Conservation (phyloP, 2,329 filamentous ascomycete species). For the Neocucurbitaria cava region DNA sequence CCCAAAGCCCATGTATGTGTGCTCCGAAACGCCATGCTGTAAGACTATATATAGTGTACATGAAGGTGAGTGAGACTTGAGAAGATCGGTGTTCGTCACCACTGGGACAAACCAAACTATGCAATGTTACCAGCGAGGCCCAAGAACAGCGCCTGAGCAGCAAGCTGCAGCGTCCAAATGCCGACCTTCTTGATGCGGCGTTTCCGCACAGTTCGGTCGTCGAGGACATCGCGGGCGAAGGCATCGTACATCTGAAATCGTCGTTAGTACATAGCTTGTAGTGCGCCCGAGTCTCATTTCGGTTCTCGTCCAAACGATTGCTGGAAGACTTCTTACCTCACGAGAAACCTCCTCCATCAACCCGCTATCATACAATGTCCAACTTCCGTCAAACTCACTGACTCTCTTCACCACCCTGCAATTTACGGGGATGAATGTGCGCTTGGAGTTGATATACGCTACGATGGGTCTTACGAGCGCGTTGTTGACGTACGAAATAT, state of each 20-base stretch:
- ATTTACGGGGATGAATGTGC: constrained; percentile 92
- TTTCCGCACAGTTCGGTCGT: constrained; percentile 86
- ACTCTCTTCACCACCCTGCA: constrained; percentile 92
- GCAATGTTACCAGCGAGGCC: constrained; percentile 86
- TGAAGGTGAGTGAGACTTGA: constrained; percentile 21
- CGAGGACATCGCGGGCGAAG: constrained; percentile 88
- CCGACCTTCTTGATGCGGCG: constrained; percentile 93
- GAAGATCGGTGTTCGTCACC: constrained; percentile 1
- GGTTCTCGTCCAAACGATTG: too few relatives aligned
- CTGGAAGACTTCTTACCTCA: too few relatives aligned
- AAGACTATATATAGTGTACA: constrained; percentile 14
- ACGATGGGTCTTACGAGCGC: constrained; percentile 94
- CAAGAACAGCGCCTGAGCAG: constrained; percentile 92
- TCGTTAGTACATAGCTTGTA: constrained; percentile 5
- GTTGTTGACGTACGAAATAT: constrained; percentile 95
- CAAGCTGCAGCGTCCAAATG: constrained; percentile 91
- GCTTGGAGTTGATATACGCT: constrained; percentile 95
- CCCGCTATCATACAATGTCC: constrained; percentile 92
- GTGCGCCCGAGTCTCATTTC: neutral
- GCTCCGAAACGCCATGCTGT: constrained; percentile 20
- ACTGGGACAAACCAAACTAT: constrained; percentile 37
- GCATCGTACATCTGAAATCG: constrained; percentile 82
- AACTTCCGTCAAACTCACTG: constrained; percentile 91
- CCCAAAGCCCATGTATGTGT: constrained; percentile 1
- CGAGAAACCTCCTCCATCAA: constrained; percentile 92